Evolutionary conservation across 495 filamentous ascomycete genomes (phyloP).

Genomic region (Lentithecium fluviatile): DNA sequence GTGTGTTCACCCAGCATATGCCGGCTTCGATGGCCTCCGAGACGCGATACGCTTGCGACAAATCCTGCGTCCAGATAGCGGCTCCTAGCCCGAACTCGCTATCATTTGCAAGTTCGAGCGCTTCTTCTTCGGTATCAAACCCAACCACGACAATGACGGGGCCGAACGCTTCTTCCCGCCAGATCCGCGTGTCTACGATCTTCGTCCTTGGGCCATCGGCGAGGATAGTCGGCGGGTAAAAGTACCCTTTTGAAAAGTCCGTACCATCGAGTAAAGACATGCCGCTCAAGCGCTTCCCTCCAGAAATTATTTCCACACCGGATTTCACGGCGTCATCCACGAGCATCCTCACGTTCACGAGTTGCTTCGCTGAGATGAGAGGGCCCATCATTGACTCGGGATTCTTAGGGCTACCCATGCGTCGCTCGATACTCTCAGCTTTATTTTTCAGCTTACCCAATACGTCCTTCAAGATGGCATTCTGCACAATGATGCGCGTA

Average conservation of each 20-base stretch:
- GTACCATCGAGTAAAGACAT: slow-evolving; percentile 26
- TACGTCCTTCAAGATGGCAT: slow-evolving; percentile 44
- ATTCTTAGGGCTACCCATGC: slow-evolving; percentile 53
- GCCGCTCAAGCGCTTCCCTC: slow-evolving; percentile 42
- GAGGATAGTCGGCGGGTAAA: slow-evolving; percentile 52
- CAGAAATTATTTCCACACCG: slow-evolving; percentile 41
- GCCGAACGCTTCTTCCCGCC: slow-evolving; percentile 58
- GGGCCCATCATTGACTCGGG: slow-evolving; percentile 37
- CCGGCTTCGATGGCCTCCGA: slow-evolving; percentile 57
- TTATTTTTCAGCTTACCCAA: slow-evolving; percentile 36
- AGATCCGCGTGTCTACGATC: slow-evolving; percentile 53
- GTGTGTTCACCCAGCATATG: slow-evolving; percentile 63
- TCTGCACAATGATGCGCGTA: slow-evolving; percentile 69
- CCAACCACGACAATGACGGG: slow-evolving; percentile 53
- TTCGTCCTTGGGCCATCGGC: slow-evolving; percentile 39
- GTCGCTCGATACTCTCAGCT: slow-evolving; percentile 42
- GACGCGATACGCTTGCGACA: slow-evolving; percentile 58
- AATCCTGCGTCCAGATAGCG: slow-evolving; percentile 59
- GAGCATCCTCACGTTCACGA: slow-evolving; percentile 27
- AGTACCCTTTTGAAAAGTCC: slow-evolving; percentile 46
- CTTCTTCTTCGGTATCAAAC: slow-evolving; percentile 53
- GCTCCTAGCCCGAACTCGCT: slow-evolving; percentile 54
- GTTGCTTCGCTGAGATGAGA: slow-evolving; percentile 36
- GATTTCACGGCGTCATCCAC: slow-evolving; percentile 31
- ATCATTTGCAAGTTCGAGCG: slow-evolving; percentile 51